Conservation (phyloP, 169 alveolate species). For the Cryptosporidium sp. region DNA sequence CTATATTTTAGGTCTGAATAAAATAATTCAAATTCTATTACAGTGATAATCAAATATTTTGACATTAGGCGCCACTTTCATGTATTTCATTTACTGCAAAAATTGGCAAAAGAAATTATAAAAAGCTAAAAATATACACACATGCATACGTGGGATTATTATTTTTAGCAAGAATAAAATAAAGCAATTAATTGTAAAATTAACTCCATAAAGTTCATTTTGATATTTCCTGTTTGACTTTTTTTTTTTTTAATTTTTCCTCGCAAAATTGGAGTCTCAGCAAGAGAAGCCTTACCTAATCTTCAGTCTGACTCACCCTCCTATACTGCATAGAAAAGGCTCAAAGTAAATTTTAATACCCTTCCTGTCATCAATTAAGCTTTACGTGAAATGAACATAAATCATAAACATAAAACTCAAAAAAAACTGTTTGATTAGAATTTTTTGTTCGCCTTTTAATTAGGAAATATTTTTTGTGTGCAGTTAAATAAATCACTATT, state of each 20-base stretch:
- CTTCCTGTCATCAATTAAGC: no score
- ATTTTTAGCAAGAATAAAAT: neutral
- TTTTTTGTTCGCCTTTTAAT: neutral
- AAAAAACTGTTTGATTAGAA: neutral
- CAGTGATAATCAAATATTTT: neutral
- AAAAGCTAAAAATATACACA: neutral
- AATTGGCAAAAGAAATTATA: neutral
- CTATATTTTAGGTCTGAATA: no score
- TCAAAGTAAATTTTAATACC: no score
- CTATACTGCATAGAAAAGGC: neutral
- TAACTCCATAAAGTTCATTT: no score
- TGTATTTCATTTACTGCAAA: neutral
- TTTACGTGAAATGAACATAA: no score
- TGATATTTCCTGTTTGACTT: no score
- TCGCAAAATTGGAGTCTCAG: no score
- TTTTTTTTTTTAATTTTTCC: no score
- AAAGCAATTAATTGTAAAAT: neutral
- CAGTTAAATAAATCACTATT: neutral
- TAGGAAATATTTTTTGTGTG: constrained; percentile 16
- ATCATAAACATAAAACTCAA: neutral
- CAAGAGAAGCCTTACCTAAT: neutral
- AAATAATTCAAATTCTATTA: no score
- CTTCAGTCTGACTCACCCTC: neutral
- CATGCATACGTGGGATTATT: neutral
- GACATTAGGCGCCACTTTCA: constrained; percentile 19